Percentiles rank a stretch among this genome's conserved stretches.
These are phyloP conservation scores for Pseudopediastrum boryanum DNA, from an alignment of 139 green algal species.

Conservation along the genomic window DNA sequence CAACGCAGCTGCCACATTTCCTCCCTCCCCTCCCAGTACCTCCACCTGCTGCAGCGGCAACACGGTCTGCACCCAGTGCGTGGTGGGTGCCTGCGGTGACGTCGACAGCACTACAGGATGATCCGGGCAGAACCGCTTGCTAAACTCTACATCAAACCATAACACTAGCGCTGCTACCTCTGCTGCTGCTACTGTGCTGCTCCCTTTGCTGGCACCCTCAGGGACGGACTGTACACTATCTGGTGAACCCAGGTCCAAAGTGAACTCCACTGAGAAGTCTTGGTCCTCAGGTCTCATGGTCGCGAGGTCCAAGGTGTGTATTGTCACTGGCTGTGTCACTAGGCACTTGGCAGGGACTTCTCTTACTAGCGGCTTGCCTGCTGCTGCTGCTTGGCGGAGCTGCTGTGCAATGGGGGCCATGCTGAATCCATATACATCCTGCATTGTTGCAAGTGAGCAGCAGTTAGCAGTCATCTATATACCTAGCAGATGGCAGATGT, in stretches of 20 bases:
- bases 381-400: constrained; percentile 40
- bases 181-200: constrained; percentile 17
- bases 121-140: constrained; percentile 79
- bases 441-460: not conserved
- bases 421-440: constrained; percentile 91
- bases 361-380: constrained; percentile 58
- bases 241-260: not conserved
- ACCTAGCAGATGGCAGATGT: not conserved
- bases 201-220: not conserved
- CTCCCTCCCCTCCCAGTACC: constrained; percentile 30
- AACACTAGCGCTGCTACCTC: constrained; percentile 77
- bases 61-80: constrained; percentile 95
- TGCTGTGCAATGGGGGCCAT: constrained; percentile 74
- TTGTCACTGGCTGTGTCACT: constrained; percentile 44
- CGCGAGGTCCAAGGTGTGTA: constrained; percentile 72
- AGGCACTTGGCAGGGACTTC: constrained; percentile 62
- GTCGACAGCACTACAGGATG: constrained; percentile 81
- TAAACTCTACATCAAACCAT: constrained; percentile 96
- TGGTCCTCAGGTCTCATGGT: constrained; percentile 74
- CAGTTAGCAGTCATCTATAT: too few species aligned
- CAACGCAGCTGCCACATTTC: constrained; percentile 29
- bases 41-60: constrained; percentile 75
- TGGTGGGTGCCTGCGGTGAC: constrained; percentile 65
- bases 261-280: constrained; percentile 87
- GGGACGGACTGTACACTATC: not conserved